Evolutionary conservation across 306 rosid species (phyloP), one percentile per base, ranked within the genome.

Genomic region (Urtica urens): DNA sequence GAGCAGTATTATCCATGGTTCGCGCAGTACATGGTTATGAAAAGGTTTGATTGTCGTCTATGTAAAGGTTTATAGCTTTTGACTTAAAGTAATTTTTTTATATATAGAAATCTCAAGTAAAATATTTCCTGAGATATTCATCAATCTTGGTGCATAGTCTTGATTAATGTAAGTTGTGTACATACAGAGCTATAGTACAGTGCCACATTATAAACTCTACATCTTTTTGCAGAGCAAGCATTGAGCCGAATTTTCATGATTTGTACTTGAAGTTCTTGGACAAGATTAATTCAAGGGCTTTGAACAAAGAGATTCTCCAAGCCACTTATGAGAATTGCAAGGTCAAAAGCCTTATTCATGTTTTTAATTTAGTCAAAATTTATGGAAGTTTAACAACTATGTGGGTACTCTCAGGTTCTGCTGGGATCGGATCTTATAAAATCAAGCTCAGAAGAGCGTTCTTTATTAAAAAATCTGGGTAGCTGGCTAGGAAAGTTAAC

Each of bases 401-500:
- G n/a, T n/a, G 7, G 33, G 22, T 35, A 35, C 38, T 58, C 45
- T 64, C 77, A 92, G 99, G 99, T 86, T 78, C 94, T 92, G 60
- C 56, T 92, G 38, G 99, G 94, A 68, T 92, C 99, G 0, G 96
- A 92, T 42, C 99, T 80, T 51, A 92, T 92, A 60, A 92, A 86
- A 67, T 92, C 99, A 55, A 92, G 96, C 55, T 82, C 99, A 25
- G 99, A 92, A 73, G 99, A 92, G 72, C 99, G 99, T 46, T 92
- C 99, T 6, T 58, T 92, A 65, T 79, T 92, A 26, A 92, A 92
- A 72, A 92, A 92, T 72, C 71, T 92, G 55, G 99, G 99, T 11
- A 92, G 99, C 76, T 92, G 99, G 99, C 83, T 92, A 14, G 99
- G 99, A n/a, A 92, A 82, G 69, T 68, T 92, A 58, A 92, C 99